Evolutionary conservation across 2,329 filamentous ascomycete genomes (phyloP).

Genomic region (Proliferodiscus dingleyae): DNA sequence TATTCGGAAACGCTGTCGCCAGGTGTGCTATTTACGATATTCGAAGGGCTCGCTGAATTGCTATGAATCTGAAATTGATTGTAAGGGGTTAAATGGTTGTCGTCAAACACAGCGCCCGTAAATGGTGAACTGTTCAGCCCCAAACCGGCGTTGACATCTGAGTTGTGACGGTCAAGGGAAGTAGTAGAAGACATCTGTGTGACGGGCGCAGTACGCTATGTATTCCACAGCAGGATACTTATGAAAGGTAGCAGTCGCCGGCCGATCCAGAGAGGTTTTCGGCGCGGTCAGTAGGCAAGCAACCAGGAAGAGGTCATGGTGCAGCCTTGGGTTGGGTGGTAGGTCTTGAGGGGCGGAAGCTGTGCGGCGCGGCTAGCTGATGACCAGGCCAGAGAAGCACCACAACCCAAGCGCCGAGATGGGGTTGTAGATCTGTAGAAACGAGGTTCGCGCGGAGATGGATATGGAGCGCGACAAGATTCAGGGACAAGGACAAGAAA

Average conservation of each 20-base stretch:
- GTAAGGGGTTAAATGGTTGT: slow-evolving; percentile 25
- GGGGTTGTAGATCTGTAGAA: too few species aligned
- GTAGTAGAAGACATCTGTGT: slow-evolving; percentile 29
- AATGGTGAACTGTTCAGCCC: slow-evolving; percentile 21
- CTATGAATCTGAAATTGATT: slow-evolving; percentile 26
- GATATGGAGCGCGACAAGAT: too few species aligned
- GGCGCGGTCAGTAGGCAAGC: slow-evolving; percentile 20
- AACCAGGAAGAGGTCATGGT: slow-evolving; percentile 26
- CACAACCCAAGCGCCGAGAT: background rate
- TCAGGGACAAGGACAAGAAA: too few species aligned
- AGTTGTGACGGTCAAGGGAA: slow-evolving; percentile 22
- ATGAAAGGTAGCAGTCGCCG: slow-evolving; percentile 15
- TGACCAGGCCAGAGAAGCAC: background rate
- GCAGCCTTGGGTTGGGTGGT: slow-evolving; percentile 19
- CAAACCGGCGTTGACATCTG: slow-evolving; percentile 22
- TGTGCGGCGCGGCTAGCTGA: slow-evolving; percentile 10
- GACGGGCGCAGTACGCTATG: slow-evolving; percentile 27
- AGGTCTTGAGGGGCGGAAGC: slow-evolving; percentile 7
- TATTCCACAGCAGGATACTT: slow-evolving; percentile 16
- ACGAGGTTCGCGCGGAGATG: too few species aligned
- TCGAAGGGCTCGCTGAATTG: slow-evolving; percentile 28
- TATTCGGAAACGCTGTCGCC: slow-evolving; percentile 28
- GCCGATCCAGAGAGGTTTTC: slow-evolving; percentile 16
- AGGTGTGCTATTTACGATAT: slow-evolving; percentile 23
- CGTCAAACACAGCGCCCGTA: slow-evolving; percentile 17